Percentiles rank a stretch among this genome's conserved stretches.
These are phyloP conservation scores for Alternaria sp. DNA, from an alignment of 2,329 filamentous ascomycete species.

Conservation along the genomic window DNA sequence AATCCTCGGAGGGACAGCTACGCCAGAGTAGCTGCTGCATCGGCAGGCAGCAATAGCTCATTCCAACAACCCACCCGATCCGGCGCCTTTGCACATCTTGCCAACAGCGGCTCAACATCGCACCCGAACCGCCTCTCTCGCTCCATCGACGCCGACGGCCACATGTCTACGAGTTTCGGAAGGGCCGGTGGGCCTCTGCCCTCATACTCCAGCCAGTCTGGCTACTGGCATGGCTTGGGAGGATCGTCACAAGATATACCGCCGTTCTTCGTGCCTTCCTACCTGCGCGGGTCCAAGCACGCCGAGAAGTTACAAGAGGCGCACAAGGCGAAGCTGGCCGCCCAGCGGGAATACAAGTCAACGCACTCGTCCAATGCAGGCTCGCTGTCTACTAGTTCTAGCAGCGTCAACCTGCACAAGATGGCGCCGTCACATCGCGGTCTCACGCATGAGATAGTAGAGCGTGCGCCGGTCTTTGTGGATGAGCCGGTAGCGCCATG, in stretches of 20 bases:
- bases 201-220: constrained; percentile 57
- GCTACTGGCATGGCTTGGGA: constrained; percentile 38
- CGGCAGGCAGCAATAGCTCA: constrained; percentile 41
- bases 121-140: constrained; percentile 43
- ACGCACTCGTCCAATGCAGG: constrained; percentile 54
- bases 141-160: constrained; percentile 58
- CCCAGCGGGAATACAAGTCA: constrained; percentile 53
- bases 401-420: constrained; percentile 65
- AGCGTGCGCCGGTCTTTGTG: constrained; percentile 67
- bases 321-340: constrained; percentile 65
- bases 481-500: constrained; percentile 73
- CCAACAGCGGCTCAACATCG: constrained; percentile 54
- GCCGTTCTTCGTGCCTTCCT: constrained; percentile 81
- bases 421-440: constrained; percentile 73
- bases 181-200: constrained; percentile 50
- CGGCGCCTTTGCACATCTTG: constrained; percentile 62
- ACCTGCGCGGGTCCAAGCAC: constrained; percentile 79
- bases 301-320: constrained; percentile 76
- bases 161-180: constrained; percentile 54
- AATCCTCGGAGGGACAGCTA: constrained; percentile 47
- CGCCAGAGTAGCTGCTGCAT: constrained; percentile 67
- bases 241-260: constrained; percentile 41
- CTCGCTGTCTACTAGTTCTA: constrained; percentile 62
- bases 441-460: constrained; percentile 83
- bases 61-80: constrained; percentile 43